A percentile compares a stretch with the other conserved stretches of the same genome.
phyloP scores from a whole-genome alignment of 495 filamentous ascomycete genomes.

The Neurospora discreta region DNA sequence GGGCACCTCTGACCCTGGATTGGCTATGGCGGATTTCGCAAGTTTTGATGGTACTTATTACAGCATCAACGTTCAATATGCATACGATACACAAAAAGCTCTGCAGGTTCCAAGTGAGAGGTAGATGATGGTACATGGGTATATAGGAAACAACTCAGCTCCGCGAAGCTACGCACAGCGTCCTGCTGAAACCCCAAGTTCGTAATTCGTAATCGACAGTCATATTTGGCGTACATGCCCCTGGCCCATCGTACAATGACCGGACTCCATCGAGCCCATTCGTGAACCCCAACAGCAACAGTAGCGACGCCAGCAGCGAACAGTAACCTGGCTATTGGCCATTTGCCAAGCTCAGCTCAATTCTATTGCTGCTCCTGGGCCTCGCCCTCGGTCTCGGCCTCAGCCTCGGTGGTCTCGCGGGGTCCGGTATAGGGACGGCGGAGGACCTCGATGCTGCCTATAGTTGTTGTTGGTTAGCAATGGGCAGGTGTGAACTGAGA shows the following conservation, averaged over 20 bases:
- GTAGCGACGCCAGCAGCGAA: neutral
- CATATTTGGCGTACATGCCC: neutral
- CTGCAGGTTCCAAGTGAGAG: neutral
- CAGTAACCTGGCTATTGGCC: neutral
- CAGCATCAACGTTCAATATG: neutral
- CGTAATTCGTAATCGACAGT: neutral
- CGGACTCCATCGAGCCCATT: neutral
- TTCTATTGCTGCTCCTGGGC: neutral
- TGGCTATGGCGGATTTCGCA: neutral
- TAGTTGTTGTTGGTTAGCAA: slow-evolving; percentile 1
- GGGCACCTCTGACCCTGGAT: neutral
- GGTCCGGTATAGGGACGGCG: slow-evolving; percentile 6
- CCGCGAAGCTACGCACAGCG: neutral
- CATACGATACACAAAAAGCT: neutral
- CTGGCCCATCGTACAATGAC: neutral
- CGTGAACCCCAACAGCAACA: neutral
- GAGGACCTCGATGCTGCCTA: slow-evolving; percentile 53
- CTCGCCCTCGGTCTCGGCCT: neutral
- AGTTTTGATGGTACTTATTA: neutral
- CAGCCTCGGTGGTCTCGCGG: neutral
- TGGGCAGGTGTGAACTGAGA: neutral
- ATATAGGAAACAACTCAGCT: neutral
- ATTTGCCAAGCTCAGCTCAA: neutral
- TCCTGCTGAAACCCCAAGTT: neutral
- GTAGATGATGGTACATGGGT: neutral